phyloP scores from a whole-genome alignment of 495 filamentous ascomycete genomes.

The Neurospora sp. region DNA sequence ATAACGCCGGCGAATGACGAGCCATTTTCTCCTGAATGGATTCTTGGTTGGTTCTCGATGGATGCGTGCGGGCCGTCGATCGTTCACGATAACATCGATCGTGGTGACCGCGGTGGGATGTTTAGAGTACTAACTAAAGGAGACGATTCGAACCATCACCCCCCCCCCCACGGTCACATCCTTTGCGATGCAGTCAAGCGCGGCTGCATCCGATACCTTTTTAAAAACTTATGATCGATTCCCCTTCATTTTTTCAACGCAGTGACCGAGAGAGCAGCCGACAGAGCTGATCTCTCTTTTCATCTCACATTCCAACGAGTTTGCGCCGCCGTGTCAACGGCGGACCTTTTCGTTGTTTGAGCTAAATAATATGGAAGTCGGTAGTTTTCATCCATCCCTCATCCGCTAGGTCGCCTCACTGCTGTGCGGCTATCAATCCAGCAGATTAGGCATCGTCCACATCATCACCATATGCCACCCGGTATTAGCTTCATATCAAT shows the following conservation, averaged over 20 bases:
- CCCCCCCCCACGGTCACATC: neutral
- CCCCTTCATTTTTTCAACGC: too few relatives aligned
- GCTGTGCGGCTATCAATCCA: too few relatives aligned
- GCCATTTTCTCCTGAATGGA: neutral
- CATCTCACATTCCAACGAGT: too few relatives aligned
- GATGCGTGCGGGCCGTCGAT: neutral
- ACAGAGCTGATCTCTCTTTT: neutral
- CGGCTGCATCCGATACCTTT: neutral
- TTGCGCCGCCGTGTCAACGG: too few relatives aligned
- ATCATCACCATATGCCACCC: neutral
- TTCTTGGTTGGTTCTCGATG: neutral
- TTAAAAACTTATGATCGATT: too few relatives aligned
- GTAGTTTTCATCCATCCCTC: neutral
- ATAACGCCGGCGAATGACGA: neutral
- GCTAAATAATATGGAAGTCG: neutral
- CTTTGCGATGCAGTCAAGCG: neutral
- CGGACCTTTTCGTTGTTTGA: neutral
- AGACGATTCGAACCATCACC: too few relatives aligned
- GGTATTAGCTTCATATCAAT: neutral
- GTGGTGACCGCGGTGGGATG: neutral
- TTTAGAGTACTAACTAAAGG: too few relatives aligned
- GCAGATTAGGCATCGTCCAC: neutral
- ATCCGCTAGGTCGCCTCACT: neutral
- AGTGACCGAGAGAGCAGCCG: too few relatives aligned
- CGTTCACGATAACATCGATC: neutral